Conservation (phyloP, 1,284 basidiomycete genomes). For the Rhodotorula sp. region DNA sequence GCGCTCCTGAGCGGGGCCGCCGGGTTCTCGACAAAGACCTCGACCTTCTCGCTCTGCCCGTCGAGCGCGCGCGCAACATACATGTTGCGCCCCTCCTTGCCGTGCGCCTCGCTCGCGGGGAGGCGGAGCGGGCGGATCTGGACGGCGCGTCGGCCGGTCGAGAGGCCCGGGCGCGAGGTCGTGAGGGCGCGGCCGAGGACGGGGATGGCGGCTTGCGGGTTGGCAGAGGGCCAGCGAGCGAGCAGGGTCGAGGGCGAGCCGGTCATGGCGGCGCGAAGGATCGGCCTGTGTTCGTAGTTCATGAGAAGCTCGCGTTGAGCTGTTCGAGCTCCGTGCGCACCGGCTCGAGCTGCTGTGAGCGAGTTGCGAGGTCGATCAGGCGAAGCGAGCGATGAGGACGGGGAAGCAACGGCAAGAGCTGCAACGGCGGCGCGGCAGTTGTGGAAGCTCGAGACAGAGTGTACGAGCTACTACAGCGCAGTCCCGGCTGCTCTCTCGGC, state of each 20-base stretch:
- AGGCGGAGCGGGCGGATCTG: slow-evolving; percentile 31
- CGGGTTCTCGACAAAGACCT: slow-evolving; percentile 38
- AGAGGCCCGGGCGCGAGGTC: slow-evolving; percentile 3
- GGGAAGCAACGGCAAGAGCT: neutral
- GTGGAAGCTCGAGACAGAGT: too few species aligned
- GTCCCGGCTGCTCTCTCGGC: neutral
- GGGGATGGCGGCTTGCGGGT: slow-evolving; percentile 25
- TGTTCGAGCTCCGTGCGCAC: too few species aligned
- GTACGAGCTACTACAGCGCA: too few species aligned
- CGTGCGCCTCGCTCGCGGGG: slow-evolving; percentile 3
- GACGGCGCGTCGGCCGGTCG: slow-evolving; percentile 23
- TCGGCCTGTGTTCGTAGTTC: too few species aligned
- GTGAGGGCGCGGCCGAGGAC: slow-evolving; percentile 37
- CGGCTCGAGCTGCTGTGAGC: neutral
- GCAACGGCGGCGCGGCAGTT: too few species aligned
- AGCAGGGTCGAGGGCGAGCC: slow-evolving; percentile 25
- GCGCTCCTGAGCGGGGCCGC: neutral
- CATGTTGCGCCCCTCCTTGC: slow-evolving; percentile 32
- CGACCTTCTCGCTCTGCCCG: slow-evolving; percentile 11
- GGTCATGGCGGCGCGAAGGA: neutral
- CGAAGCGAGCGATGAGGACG: neutral
- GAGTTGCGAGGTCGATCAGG: too few species aligned
- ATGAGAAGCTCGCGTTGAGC: too few species aligned
- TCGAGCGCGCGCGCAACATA: slow-evolving; percentile 33
- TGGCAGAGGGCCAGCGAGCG: slow-evolving; percentile 33